Conservation (phyloP, 192 early-diverging fungal species). For the Dissophora ornata region DNA sequence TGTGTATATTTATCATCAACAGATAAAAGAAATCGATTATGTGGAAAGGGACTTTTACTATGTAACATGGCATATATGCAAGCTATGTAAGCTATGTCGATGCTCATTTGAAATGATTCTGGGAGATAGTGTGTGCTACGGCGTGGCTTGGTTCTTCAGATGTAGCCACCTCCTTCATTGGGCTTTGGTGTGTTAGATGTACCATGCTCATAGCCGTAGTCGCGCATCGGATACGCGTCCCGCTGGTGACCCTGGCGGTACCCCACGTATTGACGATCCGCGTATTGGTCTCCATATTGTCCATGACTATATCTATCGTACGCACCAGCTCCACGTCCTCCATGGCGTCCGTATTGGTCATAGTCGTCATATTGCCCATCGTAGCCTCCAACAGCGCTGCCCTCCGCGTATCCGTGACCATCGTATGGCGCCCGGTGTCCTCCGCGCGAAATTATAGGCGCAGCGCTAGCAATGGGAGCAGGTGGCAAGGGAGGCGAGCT, state of each 20-base stretch:
- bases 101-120: too few relatives aligned
- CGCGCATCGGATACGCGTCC: slow-evolving; percentile 17
- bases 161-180: too few relatives aligned
- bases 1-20: too few relatives aligned
- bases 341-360: slow-evolving; percentile 9
- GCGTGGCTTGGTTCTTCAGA: too few relatives aligned
- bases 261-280: not conserved
- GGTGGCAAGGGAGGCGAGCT: slow-evolving; percentile 17
- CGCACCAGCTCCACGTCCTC: not conserved
- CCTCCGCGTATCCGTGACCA: slow-evolving; percentile 15
- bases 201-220: slow-evolving; percentile 16
- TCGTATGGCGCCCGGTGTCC: slow-evolving; percentile 10
- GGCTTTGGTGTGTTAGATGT: not conserved
- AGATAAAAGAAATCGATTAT: too few relatives aligned
- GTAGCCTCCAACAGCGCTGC: slow-evolving; percentile 28
- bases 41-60: too few relatives aligned
- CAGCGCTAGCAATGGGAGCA: slow-evolving; percentile 32
- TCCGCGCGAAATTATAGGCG: slow-evolving; percentile 4
- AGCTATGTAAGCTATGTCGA: too few relatives aligned
- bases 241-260: slow-evolving; percentile 7
- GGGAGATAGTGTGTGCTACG: too few relatives aligned
- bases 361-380: slow-evolving; percentile 27
- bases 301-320: slow-evolving; percentile 16
- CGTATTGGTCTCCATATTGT: slow-evolving; percentile 14
- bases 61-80: too few relatives aligned